Percentiles rank a stretch among this genome's conserved stretches.
These are phyloP conservation scores for Phoenix roebelenii DNA, from an alignment of 176 grass and related monocot genomes.

Conservation along the genomic window DNA sequence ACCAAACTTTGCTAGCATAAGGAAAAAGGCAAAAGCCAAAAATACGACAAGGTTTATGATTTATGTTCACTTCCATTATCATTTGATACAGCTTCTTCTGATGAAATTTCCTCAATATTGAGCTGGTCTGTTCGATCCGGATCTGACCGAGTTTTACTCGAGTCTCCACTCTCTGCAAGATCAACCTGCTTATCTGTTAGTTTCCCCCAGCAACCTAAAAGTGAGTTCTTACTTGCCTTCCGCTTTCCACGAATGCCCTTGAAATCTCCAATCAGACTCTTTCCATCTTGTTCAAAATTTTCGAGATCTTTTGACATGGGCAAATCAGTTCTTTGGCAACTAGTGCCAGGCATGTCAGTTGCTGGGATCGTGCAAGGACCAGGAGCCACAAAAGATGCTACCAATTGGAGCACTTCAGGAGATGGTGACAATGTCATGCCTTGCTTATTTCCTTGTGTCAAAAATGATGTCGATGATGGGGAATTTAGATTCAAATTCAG, in stretches of 20 bases:
- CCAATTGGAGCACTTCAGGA: conserved; percentile 22
- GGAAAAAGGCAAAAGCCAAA: conserved; percentile 41
- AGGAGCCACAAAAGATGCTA: conserved; percentile 19
- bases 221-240: background rate
- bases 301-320: conserved; percentile 8
- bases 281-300: conserved; percentile 13
- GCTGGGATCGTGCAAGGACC: conserved; percentile 7
- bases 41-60: conserved; percentile 2
- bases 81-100: conserved; percentile 29
- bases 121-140: conserved; percentile 1
- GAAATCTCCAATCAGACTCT: background rate
- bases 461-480: conserved; percentile 30
- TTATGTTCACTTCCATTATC: conserved; percentile 23
- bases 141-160: conserved; percentile 11
- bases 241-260: background rate
- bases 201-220: conserved; percentile 9
- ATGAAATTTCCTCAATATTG: conserved; percentile 15
- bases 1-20: conserved; percentile 22
- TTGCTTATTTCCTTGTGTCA: conserved; percentile 10
- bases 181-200: conserved; percentile 9
- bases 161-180: conserved; percentile 19
- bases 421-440: conserved; percentile 6
- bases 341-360: conserved; percentile 20
- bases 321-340: conserved; percentile 11
- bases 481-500: conserved; percentile 44